Evolutionary conservation across 1,284 basidiomycete genomes (phyloP).

Genomic region (Neotropicomus parvogracilis): DNA sequence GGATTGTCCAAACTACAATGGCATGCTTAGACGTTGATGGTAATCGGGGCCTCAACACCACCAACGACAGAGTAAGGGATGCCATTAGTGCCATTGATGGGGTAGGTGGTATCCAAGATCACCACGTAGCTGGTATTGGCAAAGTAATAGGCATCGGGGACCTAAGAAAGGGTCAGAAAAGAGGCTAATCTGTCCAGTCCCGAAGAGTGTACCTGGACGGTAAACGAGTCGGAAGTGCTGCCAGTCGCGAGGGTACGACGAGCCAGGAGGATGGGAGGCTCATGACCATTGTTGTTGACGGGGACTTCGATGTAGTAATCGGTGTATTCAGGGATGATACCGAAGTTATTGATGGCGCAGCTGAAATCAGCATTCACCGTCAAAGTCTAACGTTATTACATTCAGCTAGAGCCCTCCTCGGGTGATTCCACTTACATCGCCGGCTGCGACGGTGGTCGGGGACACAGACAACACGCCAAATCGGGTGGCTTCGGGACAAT

Average conservation of each 20-base stretch:
- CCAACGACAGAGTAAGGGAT: constrained; percentile 27
- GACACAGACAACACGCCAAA: constrained; percentile 22
- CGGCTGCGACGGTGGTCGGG: constrained; percentile 24
- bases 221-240: constrained; percentile 18
- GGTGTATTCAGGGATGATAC: constrained; percentile 23
- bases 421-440: constrained; percentile 22
- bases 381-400: constrained; percentile 17
- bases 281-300: constrained; percentile 30
- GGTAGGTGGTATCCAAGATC: constrained; percentile 25
- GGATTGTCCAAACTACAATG: background rate
- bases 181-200: background rate
- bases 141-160: constrained; percentile 30
- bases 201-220: constrained; percentile 14
- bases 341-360: constrained; percentile 25
- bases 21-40: constrained; percentile 17
- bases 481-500: constrained; percentile 25
- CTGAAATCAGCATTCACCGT: constrained; percentile 26
- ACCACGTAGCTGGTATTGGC: constrained; percentile 25
- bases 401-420: constrained; percentile 3
- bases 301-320: constrained; percentile 36
- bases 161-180: constrained; percentile 15
- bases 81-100: constrained; percentile 26
- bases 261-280: constrained; percentile 31
- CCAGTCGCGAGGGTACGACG: constrained; percentile 18
- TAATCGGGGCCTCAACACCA: constrained; percentile 15